A percentile compares a stretch with the other conserved stretches of the same genome.
These are phyloP conservation scores for Lentinula boryana DNA, from an alignment of 768 basidiomycete genomes.

Conservation along the genomic window DNA sequence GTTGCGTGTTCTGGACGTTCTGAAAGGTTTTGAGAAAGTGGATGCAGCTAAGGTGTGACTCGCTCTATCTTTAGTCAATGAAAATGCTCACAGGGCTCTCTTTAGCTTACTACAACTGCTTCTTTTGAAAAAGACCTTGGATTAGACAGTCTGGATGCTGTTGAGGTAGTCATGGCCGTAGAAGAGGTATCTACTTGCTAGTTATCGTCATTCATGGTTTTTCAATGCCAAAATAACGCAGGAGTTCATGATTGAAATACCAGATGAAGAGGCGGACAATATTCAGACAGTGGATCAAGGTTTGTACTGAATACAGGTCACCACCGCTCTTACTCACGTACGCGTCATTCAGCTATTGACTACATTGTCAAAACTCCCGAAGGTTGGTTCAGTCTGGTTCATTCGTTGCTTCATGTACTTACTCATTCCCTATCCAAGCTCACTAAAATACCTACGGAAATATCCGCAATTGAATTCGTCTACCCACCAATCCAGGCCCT, in stretches of 20 bases:
- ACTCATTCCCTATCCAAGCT: constrained; percentile 26
- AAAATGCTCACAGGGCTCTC: neutral
- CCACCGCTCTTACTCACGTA: constrained; percentile 8
- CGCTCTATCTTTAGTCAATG: neutral
- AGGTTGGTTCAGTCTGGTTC: constrained; percentile 37
- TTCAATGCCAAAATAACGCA: constrained; percentile 22
- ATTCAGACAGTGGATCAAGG: constrained; percentile 92
- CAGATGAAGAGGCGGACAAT: constrained; percentile 92
- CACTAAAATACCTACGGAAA: constrained; percentile 35
- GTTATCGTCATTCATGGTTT: neutral
- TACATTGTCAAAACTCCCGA: constrained; percentile 92
- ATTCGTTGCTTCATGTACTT: constrained; percentile 8
- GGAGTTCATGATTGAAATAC: constrained; percentile 98
- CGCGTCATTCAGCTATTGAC: constrained; percentile 67
- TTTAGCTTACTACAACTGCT: constrained; percentile 58
- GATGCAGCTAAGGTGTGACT: constrained; percentile 58
- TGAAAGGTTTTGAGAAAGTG: constrained; percentile 89
- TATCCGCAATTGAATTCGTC: constrained; percentile 31
- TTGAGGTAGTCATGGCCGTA: constrained; percentile 98
- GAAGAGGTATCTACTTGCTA: constrained; percentile 61
- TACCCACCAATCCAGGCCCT: constrained; percentile 21
- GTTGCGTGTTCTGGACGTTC: constrained; percentile 70
- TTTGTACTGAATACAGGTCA: constrained; percentile 28
- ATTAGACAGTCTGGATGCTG: constrained; percentile 92
- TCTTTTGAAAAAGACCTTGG: constrained; percentile 81